Evolutionary conservation across 163 green algal species (phyloP), one percentile per base, ranked within the genome.

Genomic region (Chlorella variabilis): DNA sequence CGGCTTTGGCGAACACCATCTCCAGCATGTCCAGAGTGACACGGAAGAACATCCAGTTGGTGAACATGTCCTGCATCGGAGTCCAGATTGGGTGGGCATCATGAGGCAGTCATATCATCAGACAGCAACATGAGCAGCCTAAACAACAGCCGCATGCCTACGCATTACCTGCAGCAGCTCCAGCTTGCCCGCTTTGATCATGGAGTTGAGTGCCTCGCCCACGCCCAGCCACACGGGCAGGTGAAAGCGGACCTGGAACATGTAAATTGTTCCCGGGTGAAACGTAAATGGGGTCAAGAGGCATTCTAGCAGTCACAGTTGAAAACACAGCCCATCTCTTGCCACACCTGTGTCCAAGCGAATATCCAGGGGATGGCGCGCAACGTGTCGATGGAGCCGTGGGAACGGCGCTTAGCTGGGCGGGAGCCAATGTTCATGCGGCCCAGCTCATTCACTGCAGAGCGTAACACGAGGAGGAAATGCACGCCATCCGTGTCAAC

Each of bases 351-450:
- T 20, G 95, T 99, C 96, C 96, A 99, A 25, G 97, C 97, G 87
- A 99, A 99, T 87, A 99, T 98, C 96, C 96, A 99, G 62, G 96
- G 96, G 83, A 99, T 99, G 77, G 97, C 97, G 18, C 97, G 92
- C 71, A 99, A 91, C 11, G 90, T 92, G 81, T 96, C 93, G 65
- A 99, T 95, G 82, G 92, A 94, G 45, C 84, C 87, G 39, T 81
- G 75, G 1, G 88, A 85, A 83, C 94, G 93, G 49, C 95, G 92
- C 83, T 94, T 94, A 70, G 94, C 89, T 34, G 96, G 96, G 49
- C 96, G 90, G 62, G 86, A 95, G 56, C 96, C 97, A 84, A 99
- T 99, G 92, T 99, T 99, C 73, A 99, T 93, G 78, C 93, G 87
- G 1, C 94, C 97, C 45, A 99, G 91, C 89, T 99, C 96, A 38